phyloP scores from a whole-genome alignment of 1,139 yeast species.

The Yamadazyma aaseri region DNA sequence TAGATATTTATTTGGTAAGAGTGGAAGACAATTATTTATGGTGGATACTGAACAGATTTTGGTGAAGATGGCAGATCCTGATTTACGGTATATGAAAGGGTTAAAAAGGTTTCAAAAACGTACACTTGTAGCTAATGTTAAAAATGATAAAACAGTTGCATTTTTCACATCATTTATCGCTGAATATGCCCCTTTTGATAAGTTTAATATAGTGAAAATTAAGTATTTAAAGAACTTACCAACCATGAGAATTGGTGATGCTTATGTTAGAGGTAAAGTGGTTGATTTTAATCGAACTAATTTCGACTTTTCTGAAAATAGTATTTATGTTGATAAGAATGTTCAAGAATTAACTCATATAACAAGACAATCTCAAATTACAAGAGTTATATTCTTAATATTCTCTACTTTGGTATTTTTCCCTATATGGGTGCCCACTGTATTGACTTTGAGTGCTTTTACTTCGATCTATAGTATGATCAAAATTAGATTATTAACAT shows the following conservation, averaged over 20 bases:
- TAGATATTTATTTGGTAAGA: constrained; percentile 60
- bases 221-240: constrained; percentile 41
- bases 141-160: constrained; percentile 66
- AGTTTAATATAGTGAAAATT: constrained; percentile 39
- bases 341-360: constrained; percentile 41
- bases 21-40: constrained; percentile 74
- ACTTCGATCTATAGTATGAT: constrained; percentile 38
- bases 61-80: constrained; percentile 55
- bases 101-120: constrained; percentile 56
- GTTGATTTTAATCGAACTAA: constrained; percentile 48
- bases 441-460: constrained; percentile 39
- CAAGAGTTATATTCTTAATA: constrained; percentile 30
- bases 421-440: constrained; percentile 56
- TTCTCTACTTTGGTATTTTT: constrained; percentile 34
- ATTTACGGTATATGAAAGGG: constrained; percentile 51
- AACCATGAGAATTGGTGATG: constrained; percentile 29
- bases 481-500: constrained; percentile 26
- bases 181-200: constrained; percentile 48
- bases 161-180: constrained; percentile 55
- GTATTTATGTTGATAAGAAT: constrained; percentile 19
- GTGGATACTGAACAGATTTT: constrained; percentile 45
- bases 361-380: constrained; percentile 27
- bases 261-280: constrained; percentile 48
- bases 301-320: constrained; percentile 8
- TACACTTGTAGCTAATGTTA: constrained; percentile 66